Percentiles rank a stretch among this genome's conserved stretches.
phyloP scores from a whole-genome alignment of 2,329 filamentous ascomycete genomes.

The Aspergillus sp. region DNA sequence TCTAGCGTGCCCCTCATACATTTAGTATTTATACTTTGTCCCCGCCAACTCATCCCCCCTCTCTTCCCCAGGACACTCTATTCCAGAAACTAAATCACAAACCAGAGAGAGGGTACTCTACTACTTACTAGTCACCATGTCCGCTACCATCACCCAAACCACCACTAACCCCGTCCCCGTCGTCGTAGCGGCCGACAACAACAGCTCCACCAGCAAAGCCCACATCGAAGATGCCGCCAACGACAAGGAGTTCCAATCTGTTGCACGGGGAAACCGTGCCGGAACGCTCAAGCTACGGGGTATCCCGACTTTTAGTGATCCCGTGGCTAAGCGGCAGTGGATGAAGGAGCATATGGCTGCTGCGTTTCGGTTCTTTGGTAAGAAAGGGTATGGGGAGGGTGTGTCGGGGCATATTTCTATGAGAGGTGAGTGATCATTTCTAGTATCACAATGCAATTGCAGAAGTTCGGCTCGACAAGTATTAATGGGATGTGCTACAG shows the following conservation, averaged over 20 bases:
- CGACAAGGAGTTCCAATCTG: constrained; percentile 36
- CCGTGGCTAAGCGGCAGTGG: constrained; percentile 53
- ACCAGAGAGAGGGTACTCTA: too few species aligned
- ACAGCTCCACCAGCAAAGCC: too few species aligned
- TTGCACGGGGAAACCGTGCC: constrained; percentile 39
- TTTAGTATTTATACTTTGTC: too few species aligned
- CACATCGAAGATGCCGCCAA: constrained; percentile 22
- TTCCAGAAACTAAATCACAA: too few species aligned
- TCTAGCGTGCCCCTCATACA: too few species aligned
- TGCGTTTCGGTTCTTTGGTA: constrained; percentile 46
- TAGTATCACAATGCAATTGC: background rate
- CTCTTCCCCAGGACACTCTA: background rate
- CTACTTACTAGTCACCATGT: constrained; percentile 5
- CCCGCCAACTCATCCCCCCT: background rate
- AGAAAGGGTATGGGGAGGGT: constrained; percentile 44
- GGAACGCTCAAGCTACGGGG: constrained; percentile 40
- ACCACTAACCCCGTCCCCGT: constrained; percentile 11
- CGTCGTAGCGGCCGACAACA: constrained; percentile 14
- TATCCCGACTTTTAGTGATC: constrained; percentile 44
- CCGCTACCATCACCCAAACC: constrained; percentile 14
- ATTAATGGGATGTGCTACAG: constrained; percentile 20
- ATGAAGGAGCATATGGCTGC: constrained; percentile 54
- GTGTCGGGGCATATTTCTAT: constrained; percentile 48
- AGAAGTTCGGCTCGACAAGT: background rate
- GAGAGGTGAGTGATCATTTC: constrained; percentile 28